phyloP scores from a whole-genome alignment of 2,329 filamentous ascomycete species.

The Xylaria digitata region DNA sequence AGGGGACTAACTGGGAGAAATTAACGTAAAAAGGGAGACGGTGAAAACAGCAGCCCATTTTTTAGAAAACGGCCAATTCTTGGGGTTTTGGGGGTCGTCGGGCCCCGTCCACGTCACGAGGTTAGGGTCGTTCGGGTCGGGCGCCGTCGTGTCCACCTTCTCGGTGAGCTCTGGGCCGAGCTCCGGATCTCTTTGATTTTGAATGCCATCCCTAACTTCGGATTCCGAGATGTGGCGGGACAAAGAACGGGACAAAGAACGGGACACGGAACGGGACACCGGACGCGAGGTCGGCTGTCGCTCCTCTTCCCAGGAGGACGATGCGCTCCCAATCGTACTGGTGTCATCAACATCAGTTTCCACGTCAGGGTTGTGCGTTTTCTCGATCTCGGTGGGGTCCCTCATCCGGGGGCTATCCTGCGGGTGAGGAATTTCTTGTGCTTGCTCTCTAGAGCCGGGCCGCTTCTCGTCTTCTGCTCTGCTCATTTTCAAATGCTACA shows the following conservation, averaged over 20 bases:
- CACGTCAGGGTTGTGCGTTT: conserved; percentile 26
- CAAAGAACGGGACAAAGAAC: conserved; percentile 37
- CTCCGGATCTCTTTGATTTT: conserved; percentile 53
- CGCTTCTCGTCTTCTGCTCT: conserved; percentile 14
- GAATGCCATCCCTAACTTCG: conserved; percentile 56
- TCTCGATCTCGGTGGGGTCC: conserved; percentile 25
- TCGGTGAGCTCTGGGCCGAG: conserved; percentile 44
- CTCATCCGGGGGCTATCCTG: conserved; percentile 14
- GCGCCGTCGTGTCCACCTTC: conserved; percentile 42
- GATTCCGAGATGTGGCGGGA: conserved; percentile 51
- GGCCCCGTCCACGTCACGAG: conserved; percentile 64
- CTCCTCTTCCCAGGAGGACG: conserved; percentile 19
- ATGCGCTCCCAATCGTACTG: conserved; percentile 22
- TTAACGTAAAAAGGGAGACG: conserved; percentile 68
- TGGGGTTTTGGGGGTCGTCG: conserved; percentile 62
- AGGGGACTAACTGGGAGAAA: too few relatives aligned
- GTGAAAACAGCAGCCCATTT: conserved; percentile 69
- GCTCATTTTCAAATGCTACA: conserved; percentile 23
- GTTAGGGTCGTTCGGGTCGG: conserved; percentile 53
- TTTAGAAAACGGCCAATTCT: conserved; percentile 65
- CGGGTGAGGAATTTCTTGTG: not conserved
- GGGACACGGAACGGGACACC: conserved; percentile 27
- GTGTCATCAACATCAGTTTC: conserved; percentile 28
- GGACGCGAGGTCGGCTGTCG: conserved; percentile 17
- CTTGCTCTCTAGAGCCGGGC: conserved; percentile 20